Conservation (phyloP, 176 grass and related monocot genomes). For the Microstegium vimineum region DNA sequence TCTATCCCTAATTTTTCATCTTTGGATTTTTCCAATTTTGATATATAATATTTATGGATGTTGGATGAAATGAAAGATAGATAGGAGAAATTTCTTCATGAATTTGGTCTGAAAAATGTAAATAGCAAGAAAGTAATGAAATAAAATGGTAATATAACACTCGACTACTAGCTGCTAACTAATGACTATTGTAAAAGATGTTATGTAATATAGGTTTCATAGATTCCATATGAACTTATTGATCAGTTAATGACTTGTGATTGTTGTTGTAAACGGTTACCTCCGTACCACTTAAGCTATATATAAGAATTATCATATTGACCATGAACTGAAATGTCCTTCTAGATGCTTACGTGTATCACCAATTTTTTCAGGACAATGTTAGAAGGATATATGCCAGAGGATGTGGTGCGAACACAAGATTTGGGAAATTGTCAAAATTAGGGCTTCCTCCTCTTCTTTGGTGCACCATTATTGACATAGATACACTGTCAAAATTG, state of each 20-base stretch:
- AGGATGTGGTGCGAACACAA: slow-evolving; percentile 59
- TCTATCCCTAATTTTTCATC: too few species aligned
- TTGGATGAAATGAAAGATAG: too few species aligned
- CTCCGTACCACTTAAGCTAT: background rate
- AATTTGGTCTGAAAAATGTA: background rate
- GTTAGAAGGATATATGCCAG: slow-evolving; percentile 83
- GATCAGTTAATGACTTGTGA: slow-evolving; percentile 2
- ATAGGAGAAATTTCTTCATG: too few species aligned
- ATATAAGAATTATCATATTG: background rate
- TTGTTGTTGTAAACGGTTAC: background rate
- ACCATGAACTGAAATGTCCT: slow-evolving; percentile 7
- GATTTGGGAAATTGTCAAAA: slow-evolving; percentile 66
- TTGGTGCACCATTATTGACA: slow-evolving; percentile 67
- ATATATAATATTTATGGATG: too few species aligned
- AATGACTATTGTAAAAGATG: background rate
- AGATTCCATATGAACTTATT: slow-evolving; percentile 20
- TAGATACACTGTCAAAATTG: slow-evolving; percentile 81
- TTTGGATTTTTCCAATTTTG: too few species aligned
- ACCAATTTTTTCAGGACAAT: slow-evolving; percentile 76
- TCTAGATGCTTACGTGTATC: background rate
- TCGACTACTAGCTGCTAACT: background rate
- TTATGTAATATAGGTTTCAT: background rate
- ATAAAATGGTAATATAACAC: background rate
- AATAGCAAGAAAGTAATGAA: background rate
- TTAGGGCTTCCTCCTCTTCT: slow-evolving; percentile 88